These are phyloP conservation scores for Leccinum uliginosum DNA, from an alignment of 768 basidiomycete species.

Conservation along the genomic window DNA sequence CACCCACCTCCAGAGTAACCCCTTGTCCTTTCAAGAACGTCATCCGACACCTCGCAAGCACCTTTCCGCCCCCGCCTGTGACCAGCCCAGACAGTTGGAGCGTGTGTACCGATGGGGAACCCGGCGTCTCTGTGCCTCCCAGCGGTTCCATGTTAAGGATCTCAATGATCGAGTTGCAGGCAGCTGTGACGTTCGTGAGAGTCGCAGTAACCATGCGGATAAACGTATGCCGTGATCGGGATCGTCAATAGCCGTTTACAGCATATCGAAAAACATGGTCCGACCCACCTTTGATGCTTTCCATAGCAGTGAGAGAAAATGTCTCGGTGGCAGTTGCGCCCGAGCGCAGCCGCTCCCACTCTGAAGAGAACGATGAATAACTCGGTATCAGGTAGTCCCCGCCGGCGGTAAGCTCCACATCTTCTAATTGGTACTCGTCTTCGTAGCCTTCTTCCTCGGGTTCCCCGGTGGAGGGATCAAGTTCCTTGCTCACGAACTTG, in stretches of 20 bases:
- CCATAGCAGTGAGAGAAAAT: conserved; percentile 87
- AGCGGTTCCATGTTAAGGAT: conserved; percentile 96
- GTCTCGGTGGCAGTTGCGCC: conserved; percentile 86
- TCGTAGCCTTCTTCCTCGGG: conserved; percentile 99
- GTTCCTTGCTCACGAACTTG: conserved; percentile 95
- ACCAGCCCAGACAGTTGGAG: conserved; percentile 91
- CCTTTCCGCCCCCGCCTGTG: conserved; percentile 91
- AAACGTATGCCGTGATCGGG: conserved; percentile 13
- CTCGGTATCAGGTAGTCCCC: conserved; percentile 96
- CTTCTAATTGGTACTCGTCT: conserved; percentile 97
- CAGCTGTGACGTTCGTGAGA: conserved; percentile 50
- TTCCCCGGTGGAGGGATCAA: conserved; percentile 91
- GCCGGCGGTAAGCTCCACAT: conserved; percentile 87
- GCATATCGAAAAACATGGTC: conserved; percentile 5
- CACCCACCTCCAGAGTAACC: conserved; percentile 87
- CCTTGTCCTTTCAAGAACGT: conserved; percentile 87
- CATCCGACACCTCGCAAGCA: conserved; percentile 92
- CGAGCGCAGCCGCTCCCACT: conserved; percentile 89
- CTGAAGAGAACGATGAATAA: conserved; percentile 85
- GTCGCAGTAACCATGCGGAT: conserved; percentile 10
- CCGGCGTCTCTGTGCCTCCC: conserved; percentile 82
- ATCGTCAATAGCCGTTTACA: conserved; percentile 13
- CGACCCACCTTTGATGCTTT: conserved; percentile 83
- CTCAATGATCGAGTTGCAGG: conserved; percentile 93
- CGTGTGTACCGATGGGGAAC: conserved; percentile 86